These are phyloP conservation scores for Russula brevipes DNA, from an alignment of 768 basidiomycete species.

Conservation along the genomic window DNA sequence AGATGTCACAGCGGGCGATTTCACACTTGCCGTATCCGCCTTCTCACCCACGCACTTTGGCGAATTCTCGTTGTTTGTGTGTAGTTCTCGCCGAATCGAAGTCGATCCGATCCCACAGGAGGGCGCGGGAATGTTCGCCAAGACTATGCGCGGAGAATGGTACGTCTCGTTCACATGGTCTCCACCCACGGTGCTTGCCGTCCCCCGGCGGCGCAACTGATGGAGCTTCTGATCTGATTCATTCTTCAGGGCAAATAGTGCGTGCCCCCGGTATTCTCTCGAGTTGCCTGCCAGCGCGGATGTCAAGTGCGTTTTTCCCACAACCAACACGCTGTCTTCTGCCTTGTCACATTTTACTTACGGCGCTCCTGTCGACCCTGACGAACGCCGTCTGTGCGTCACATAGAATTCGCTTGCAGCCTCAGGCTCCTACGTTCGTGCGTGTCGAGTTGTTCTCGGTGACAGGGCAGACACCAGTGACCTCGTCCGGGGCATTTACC, in stretches of 20 bases:
- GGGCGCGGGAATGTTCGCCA: constrained; percentile 86
- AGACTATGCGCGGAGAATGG: constrained; percentile 70
- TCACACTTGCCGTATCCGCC: constrained; percentile 78
- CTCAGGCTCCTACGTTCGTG: constrained; percentile 42
- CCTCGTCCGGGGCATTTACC: constrained; percentile 76
- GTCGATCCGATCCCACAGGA: constrained; percentile 69
- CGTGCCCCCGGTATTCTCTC: constrained; percentile 67
- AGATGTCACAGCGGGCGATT: constrained; percentile 57
- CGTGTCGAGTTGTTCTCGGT: constrained; percentile 58
- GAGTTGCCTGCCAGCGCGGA: constrained; percentile 47
- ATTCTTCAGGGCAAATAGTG: constrained; percentile 53
- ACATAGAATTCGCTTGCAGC: constrained; percentile 64
- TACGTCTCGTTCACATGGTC: constrained; percentile 31
- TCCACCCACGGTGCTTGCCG: background rate
- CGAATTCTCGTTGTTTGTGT: constrained; percentile 56
- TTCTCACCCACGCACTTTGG: constrained; percentile 73
- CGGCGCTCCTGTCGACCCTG: background rate
- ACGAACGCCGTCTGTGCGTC: background rate
- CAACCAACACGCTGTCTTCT: background rate
- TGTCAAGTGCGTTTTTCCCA: constrained; percentile 44
- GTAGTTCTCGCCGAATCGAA: constrained; percentile 57
- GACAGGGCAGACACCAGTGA: constrained; percentile 38
- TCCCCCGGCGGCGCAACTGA: background rate
- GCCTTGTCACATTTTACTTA: background rate
- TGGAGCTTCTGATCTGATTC: constrained; percentile 43